Evolutionary conservation across 768 basidiomycete genomes (phyloP).

Genomic region (Rubroboletus satanas): DNA sequence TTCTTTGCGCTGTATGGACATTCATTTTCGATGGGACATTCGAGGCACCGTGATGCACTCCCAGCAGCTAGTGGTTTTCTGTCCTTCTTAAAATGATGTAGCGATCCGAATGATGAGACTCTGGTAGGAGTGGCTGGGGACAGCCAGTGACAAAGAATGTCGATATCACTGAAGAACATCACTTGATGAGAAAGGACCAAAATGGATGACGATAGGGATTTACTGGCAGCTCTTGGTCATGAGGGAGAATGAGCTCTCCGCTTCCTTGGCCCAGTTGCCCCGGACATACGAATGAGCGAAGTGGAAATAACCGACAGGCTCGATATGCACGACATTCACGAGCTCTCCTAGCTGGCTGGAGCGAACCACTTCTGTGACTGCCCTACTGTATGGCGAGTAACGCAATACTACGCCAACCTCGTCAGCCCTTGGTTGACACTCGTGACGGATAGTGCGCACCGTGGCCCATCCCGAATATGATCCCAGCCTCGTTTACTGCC

Average conservation of each 20-base stretch:
- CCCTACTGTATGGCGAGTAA: constrained; percentile 80
- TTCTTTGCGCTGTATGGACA: constrained; percentile 89
- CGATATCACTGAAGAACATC: constrained; percentile 62
- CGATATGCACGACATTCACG: constrained; percentile 79
- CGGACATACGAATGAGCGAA: constrained; percentile 90
- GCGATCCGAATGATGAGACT: constrained; percentile 83
- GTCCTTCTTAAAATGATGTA: constrained; percentile 75
- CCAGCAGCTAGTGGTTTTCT: constrained; percentile 70
- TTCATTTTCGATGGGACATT: constrained; percentile 65
- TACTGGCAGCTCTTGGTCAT: constrained; percentile 93
- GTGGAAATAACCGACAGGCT: constrained; percentile 84
- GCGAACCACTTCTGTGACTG: constrained; percentile 63
- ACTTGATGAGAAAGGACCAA: constrained; percentile 1
- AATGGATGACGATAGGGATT: constrained; percentile 23
- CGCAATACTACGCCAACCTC: constrained; percentile 56
- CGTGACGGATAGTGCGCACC: constrained; percentile 40
- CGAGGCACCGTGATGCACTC: constrained; percentile 64
- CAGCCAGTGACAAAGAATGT: constrained; percentile 77
- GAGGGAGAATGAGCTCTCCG: constrained; percentile 70
- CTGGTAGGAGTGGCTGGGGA: constrained; percentile 58
- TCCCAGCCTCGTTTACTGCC: constrained; percentile 62
- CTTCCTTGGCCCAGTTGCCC: constrained; percentile 73
- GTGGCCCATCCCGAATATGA: constrained; percentile 86
- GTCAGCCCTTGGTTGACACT: background rate
- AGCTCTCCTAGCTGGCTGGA: constrained; percentile 72